Conservation (phyloP, 2,329 filamentous ascomycete genomes). For the Trichoderma pleuroti region DNA sequence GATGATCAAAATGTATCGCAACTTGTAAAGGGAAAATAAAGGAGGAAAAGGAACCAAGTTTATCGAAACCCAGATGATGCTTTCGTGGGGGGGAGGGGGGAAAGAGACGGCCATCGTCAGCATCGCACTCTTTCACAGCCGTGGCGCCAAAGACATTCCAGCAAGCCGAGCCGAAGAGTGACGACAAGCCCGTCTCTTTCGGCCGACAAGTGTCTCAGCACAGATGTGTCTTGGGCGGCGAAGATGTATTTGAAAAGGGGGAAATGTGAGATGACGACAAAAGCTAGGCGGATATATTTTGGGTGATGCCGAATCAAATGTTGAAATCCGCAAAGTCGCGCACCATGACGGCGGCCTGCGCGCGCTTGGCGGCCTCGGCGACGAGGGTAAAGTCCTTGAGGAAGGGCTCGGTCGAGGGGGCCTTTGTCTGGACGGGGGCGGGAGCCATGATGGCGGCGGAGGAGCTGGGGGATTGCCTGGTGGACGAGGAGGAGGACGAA, state of each 20-base stretch:
- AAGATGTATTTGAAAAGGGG: neutral
- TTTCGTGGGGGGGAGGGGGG: no score
- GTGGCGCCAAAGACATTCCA: neutral
- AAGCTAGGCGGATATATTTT: conserved; percentile 32
- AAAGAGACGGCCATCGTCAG: neutral
- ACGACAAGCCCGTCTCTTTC: neutral
- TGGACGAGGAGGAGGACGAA: conserved; percentile 5
- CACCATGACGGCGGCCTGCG: conserved; percentile 85
- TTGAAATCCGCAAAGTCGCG: conserved; percentile 76
- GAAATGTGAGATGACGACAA: neutral
- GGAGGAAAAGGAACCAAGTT: neutral
- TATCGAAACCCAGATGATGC: neutral
- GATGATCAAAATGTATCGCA: neutral
- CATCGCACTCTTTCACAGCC: neutral
- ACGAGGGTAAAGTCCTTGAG: conserved; percentile 80
- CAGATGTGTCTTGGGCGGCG: neutral
- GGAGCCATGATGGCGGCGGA: conserved; percentile 20
- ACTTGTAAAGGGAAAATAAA: neutral
- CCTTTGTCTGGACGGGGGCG: conserved; percentile 28
- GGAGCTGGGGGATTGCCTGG: conserved; percentile 2
- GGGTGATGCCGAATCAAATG: conserved; percentile 33
- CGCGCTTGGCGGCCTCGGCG: conserved; percentile 88
- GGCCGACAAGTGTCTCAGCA: neutral
- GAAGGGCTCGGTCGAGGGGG: conserved; percentile 54
- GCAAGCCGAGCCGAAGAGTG: neutral